Base-by-base conservation (phyloP, 192 early-diverging fungal genomes). In the Backusella psychrophila region DNA sequence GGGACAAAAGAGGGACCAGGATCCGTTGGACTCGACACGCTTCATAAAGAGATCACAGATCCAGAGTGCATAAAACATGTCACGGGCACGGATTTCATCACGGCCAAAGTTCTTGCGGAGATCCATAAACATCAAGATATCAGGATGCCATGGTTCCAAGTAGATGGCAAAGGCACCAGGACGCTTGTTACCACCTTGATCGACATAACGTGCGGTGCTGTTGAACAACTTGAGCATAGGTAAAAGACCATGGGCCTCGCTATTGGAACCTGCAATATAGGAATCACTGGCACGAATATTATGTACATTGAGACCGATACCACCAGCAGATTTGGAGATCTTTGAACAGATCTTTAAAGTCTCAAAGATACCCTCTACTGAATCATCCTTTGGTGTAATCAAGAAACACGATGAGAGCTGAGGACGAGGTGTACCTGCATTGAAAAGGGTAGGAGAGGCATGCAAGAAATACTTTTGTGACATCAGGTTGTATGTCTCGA, bases 121-220 rank as follows among this genome's bases (percentile, higher is more conserved):
- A 77, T 99, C 98, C 72, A 99, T 81, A 83, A 99, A 99, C 75
- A 92, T 93, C 78, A 98, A 96, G 23, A 99, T 89, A 81, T 99
- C 98, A 8, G 98, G 89, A 80, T 99, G 98, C 98, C 98, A 99
- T 23, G 96, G 96, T 85, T 99, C 98, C 36, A 99, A 86, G 84
- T 99, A 99, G 76, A 99, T 92, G 73, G 98, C 98, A 89, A 99
- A 99, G 5, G 96, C 96, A n/a, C 98, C 98, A 0, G 96, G 96
- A 35, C 98, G 93, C 88, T 98, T 99, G 89, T 97, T 97, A 65
- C 96, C 98, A 73, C 98, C 98, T 86, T 99, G 98, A 86, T 98
- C 96, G 21, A 99, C 98, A 82, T 97, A 99, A 56, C 98, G 92
- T 9, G 98, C 96, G 6, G 98, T 99, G 86, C 97, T 97, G 88